Base-by-base conservation (phyloP, 106 monocot species). In the Allium fistulosum region DNA sequence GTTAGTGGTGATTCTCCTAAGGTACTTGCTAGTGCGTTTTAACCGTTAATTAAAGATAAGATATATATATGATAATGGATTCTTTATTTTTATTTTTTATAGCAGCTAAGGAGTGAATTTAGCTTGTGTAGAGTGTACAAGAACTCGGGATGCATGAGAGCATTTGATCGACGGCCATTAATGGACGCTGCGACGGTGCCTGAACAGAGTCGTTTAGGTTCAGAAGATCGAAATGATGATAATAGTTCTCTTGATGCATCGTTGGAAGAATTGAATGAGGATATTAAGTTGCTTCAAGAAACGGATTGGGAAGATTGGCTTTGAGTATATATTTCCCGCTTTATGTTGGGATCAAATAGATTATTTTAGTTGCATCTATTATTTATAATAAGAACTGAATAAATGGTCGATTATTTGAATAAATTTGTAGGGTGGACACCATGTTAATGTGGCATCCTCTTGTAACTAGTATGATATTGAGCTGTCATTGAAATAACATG, bases 51-150 rank as follows among this genome's bases (percentile, higher is more conserved):
- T 55, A 12, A 6, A 12, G 7, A 55, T 55, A 4, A 55, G 11
- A 55, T 11, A 12, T 15, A 12, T 15, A 0, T 8, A 4, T 15
- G 53, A 5, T 15, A 11, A 55, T 8, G 53, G 2, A 2, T 55
- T 15, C 3, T 11, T 12, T 5, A 0, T 67, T 12, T 51, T 51
- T 67, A 18, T 67, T 52, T 67, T 2, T 67, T 10, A 52, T 7
- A 78, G 63, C 75, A 93, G 88, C 15, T 77, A 16, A 60, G 83
- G 7, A 81, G 66, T 17, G 93, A 93, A 28, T 85, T 86, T 53
- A 88, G 88, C 69, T 48, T 93, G 76, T 93, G 93, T 57, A 82
- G 93, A 0, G 57, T 93, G 45, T 88, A 93, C 74, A 65, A 66
- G 3, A 83, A 70, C 57, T 82, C 80, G 3, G 80, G 76, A 8